These are phyloP conservation scores for Penicillium pancosmium DNA, from an alignment of 495 filamentous ascomycete genomes.

Conservation along the genomic window DNA sequence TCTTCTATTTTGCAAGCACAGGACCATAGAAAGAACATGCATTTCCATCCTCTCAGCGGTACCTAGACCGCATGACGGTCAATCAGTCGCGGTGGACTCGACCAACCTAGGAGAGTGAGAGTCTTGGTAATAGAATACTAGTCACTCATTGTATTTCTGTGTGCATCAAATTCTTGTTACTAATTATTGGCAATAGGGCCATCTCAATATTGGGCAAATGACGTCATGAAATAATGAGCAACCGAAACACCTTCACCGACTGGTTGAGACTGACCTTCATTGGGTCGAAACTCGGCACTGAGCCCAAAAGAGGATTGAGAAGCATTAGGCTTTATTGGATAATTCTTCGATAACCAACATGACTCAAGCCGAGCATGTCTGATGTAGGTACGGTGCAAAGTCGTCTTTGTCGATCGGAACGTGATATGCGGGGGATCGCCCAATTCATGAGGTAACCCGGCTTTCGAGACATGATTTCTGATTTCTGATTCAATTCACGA, in stretches of 20 bases:
- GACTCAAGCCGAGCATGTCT: no score
- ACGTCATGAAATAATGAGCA: constrained; percentile 9
- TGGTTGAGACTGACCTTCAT: constrained; percentile 13
- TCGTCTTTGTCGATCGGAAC: constrained; percentile 8
- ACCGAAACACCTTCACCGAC: constrained; percentile 9
- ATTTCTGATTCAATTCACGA: not conserved
- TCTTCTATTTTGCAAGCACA: no score
- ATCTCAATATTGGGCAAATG: not conserved
- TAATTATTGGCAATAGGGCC: not conserved
- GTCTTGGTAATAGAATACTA: no score
- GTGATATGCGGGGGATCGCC: not conserved
- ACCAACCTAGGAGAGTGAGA: no score
- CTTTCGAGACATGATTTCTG: not conserved
- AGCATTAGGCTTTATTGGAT: not conserved
- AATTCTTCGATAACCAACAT: not conserved
- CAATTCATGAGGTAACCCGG: not conserved
- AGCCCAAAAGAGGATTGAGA: not conserved
- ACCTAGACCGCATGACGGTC: no score
- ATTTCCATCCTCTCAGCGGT: no score
- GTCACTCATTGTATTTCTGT: no score
- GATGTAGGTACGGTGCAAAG: not conserved
- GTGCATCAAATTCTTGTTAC: no score
- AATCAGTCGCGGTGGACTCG: no score
- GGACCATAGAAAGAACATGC: no score
- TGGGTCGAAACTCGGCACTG: not conserved